Base-by-base conservation (phyloP, 1,139 yeast species). In the Hansenula sp. region DNA sequence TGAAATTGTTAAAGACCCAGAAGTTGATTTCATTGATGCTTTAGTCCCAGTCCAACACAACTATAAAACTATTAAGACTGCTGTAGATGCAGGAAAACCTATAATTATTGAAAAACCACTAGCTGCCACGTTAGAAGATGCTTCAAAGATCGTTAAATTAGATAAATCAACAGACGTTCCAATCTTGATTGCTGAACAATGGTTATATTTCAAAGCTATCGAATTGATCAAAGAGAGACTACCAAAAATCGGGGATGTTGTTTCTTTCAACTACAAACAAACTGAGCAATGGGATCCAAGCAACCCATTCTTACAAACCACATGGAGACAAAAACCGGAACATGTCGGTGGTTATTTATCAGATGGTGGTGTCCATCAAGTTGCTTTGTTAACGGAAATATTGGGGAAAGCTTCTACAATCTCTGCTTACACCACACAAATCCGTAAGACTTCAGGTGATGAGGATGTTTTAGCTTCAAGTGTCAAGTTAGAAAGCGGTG, bases 281-380 rank as follows among this genome's bases (percentile, higher is more conserved):
- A 85, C 95, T 4, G 95, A 95, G 18, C 81, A 93, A 15, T 88
- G 81, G 70, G 73, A 78, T 50, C 72, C 72, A 29, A 57, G 70
- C 47, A 81, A 77, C 66, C 81, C 83, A 60, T 89, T 88, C 61
- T 67, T 81, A 50, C 66, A 71, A 33, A 84, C 90, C 10, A 55
- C 83, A 11, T 89, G 96, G 96, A 81, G 96, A 71, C 76, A 75
- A 60, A 72, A 80, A 45, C 96, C 96, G 30, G 83, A 87, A 63
- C 96, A 88, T 59, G 76, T 87, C 51, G 96, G 96, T 44, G 96
- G 96, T 0, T 88, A 74, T 63, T 71, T 89, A 54, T 81, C 90
- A 52, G 96, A 89, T 58, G 96, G 96, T 54, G 96, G 96, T 59
- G 96, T 89, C 10, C 96, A 89, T 65, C 96, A 89, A 65, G 70